Evolutionary conservation across 2,329 filamentous ascomycete species (phyloP), one percentile per base, ranked within the genome.

Genomic region (Coniochaeta sp.): DNA sequence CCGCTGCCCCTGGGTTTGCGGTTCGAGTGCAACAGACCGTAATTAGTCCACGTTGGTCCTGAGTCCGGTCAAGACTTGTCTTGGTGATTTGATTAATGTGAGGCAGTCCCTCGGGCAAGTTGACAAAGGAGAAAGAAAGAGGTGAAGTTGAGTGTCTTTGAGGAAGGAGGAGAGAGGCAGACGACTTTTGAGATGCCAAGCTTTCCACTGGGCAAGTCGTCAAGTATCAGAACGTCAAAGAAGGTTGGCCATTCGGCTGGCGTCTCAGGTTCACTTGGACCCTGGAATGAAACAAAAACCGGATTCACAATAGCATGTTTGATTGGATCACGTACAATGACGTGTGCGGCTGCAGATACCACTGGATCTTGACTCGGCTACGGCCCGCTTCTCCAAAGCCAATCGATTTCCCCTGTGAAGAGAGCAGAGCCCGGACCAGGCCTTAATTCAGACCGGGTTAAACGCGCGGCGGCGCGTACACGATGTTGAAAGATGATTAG

Each of bases 241-340:
- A 22, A 14, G n/a, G 22, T 52, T 52, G 22, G 22, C 22, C 12
- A 52, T 28, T 31, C 17, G 22, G 47, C 22, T 8, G 24, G 7
- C 47, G 47, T 28, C 47, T 52, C 47, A 52, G 47, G 12, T 17
- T 31, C 47, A 7, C 24, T n/a, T 2, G 47, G 24, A 6, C 26
- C 47, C 47, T 52, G 5, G 24, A 52, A 22, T 56, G 54, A 56
- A 56, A 56, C 54, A 56, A 38, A 38, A 56, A 56, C 54, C 54
- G 54, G 54, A 56, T 56, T 56, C 31, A 31, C 3, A 8, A 6
- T 6, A 5, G 34, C 17, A 40, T n/a, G 2, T 28, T 16, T 56
- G 31, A 56, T 56, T 56, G 54, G 54, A 11, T 11, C 9, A 38
- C 6, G 54, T 24, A 38, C 54, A 36, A 56, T 56, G 54, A 56